Base-by-base conservation (phyloP, 345 rosid species). In the Euclidium syriacum region DNA sequence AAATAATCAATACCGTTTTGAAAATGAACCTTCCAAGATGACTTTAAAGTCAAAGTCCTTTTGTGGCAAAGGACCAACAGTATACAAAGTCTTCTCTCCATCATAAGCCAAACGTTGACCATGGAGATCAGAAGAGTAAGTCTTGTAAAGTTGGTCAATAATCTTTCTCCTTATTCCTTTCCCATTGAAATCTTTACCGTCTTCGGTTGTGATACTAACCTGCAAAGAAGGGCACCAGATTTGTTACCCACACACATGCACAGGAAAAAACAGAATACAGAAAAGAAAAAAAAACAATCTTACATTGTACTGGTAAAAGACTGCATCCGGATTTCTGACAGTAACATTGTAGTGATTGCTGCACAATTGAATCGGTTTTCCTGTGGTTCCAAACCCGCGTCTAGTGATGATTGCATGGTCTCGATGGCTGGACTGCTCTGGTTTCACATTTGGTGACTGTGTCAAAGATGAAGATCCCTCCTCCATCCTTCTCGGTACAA, bases 281-380 rank as follows among this genome's bases (percentile, higher is more conserved):
- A 26, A 34, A 42, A 67, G n/a, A 22, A 17, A 52, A 52, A 17
- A 38, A 64, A 35, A 17, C 6, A 50, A 70, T 58, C 91, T 68
- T 84, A 92, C 98, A 68, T 54, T 77, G 58, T 89, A 89, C 62
- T 89, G 95, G 77, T 83, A 81, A 71, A 89, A 89, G 27, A 83
- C 81, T 11, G 77, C 82, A 80, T 87, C 81, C 38, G 79, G 76
- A 33, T 41, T 59, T 52, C 62, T 57, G 34, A 92, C 73, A 10
- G 82, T 55, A 47, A 78, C 97, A 78, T 82, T 74, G 58, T 71
- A 92, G 79, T 89, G 91, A 72, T 92, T 92, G 43, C 83, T 47
- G 20, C 81, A 84, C 72, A 92, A 57, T 32, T 73, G 36, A 65
- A 89, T 71, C 19, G 40, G 69, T 15, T 34, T 58, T 4, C 98